phyloP scores from a whole-genome alignment of 2,329 filamentous ascomycete genomes.

The Aspergillus sp. region DNA sequence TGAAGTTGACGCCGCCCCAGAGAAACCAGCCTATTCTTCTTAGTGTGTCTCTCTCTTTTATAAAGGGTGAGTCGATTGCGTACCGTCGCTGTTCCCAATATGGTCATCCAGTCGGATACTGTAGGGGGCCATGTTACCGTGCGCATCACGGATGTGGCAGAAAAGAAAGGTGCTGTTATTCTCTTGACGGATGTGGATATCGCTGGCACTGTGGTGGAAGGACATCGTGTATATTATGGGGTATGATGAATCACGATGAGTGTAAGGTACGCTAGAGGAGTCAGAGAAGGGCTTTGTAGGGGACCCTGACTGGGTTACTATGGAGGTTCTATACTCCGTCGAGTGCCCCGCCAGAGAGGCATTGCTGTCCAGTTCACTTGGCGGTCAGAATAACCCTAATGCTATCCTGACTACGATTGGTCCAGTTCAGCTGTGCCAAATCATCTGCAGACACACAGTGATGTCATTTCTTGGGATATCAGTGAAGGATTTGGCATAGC shows the following conservation, averaged over 20 bases:
- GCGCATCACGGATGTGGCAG: constrained; percentile 4
- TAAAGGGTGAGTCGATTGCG: no score
- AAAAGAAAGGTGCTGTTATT: constrained; percentile 7
- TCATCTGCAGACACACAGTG: neutral
- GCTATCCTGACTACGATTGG: constrained; percentile 1
- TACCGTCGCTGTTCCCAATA: constrained; percentile 13
- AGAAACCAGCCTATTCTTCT: constrained; percentile 12
- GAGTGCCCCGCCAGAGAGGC: neutral
- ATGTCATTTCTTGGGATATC: no score
- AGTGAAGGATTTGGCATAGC: no score
- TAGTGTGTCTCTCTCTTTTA: neutral
- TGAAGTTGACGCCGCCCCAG: constrained; percentile 15
- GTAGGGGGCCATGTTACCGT: constrained; percentile 1
- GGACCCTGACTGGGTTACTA: no score
- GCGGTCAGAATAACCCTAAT: constrained; percentile 2
- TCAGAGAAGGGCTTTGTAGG: no score
- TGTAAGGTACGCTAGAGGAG: no score
- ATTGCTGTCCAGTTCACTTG: constrained; percentile 2
- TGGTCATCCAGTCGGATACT: constrained; percentile 12
- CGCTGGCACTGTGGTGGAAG: constrained; percentile 7
- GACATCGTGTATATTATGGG: constrained; percentile 5
- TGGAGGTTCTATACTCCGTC: no score
- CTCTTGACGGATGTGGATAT: constrained; percentile 9
- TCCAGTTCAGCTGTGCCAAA: neutral
- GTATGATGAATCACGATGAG: no score